Conservation (phyloP, 371 early-diverging fungal genomes). For the Coemansia sp. region DNA sequence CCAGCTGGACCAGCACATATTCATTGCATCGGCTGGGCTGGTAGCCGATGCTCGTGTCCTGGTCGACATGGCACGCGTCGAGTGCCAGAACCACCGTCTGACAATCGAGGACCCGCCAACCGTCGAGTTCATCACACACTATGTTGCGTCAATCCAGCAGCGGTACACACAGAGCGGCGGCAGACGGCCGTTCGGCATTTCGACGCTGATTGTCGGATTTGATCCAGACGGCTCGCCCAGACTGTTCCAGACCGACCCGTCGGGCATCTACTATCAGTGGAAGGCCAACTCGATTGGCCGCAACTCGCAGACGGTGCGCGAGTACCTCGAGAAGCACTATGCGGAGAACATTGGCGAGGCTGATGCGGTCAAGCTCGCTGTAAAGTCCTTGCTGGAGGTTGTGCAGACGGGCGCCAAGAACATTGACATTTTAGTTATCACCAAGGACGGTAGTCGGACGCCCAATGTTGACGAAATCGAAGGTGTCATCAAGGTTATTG, state of each 20-base stretch:
- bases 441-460: slow-evolving; percentile 68
- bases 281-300: slow-evolving; percentile 97
- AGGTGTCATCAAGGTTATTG: slow-evolving; percentile 79
- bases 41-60: slow-evolving; percentile 95
- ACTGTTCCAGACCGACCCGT: slow-evolving; percentile 98
- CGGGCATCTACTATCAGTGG: slow-evolving; percentile 99
- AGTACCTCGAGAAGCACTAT: slow-evolving; percentile 97
- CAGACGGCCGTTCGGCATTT: slow-evolving; percentile 99
- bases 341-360: slow-evolving; percentile 77
- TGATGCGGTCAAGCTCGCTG: slow-evolving; percentile 86
- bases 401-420: slow-evolving; percentile 99
- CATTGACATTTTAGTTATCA: slow-evolving; percentile 95
- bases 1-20: slow-evolving; percentile 95
- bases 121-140: slow-evolving; percentile 96
- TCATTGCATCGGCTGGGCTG: slow-evolving; percentile 93
- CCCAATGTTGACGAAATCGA: slow-evolving; percentile 84
- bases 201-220: slow-evolving; percentile 95
- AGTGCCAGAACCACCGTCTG: slow-evolving; percentile 96
- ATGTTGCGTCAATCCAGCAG: slow-evolving; percentile 97
- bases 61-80: slow-evolving; percentile 95
- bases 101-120: slow-evolving; percentile 97
- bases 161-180: slow-evolving; percentile 99
- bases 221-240: slow-evolving; percentile 82
- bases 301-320: slow-evolving; percentile 94
- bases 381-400: slow-evolving; percentile 92